phyloP scores from a whole-genome alignment of 345 rosid genomes.

The Hibiscus trionum region DNA sequence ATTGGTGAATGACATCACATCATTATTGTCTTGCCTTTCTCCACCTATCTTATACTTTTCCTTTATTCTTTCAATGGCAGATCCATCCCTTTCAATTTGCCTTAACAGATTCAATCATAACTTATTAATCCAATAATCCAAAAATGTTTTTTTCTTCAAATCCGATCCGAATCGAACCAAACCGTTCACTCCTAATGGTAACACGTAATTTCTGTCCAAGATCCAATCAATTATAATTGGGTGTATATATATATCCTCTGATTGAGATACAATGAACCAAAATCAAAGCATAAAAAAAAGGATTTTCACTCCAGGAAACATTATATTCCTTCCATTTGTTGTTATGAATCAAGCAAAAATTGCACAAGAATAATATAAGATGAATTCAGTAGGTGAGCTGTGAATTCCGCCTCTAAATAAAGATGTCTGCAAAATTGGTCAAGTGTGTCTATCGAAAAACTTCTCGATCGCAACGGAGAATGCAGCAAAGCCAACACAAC shows the following conservation, averaged over 20 bases:
- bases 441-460: constrained; percentile 68
- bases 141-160: too few species aligned
- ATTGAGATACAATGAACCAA: background rate
- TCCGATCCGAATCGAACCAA: too few species aligned
- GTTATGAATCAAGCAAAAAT: background rate
- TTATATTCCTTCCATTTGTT: background rate
- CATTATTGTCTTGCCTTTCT: background rate
- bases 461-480: constrained; percentile 95
- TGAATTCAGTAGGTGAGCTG: background rate
- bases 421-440: constrained; percentile 22
- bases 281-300: background rate
- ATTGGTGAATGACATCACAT: background rate
- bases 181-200: too few species aligned
- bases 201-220: background rate
- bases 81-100: too few species aligned
- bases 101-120: too few species aligned
- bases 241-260: background rate
- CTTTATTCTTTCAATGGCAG: background rate
- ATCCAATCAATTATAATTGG: background rate
- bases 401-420: background rate
- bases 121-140: too few species aligned
- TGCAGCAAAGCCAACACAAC: constrained; percentile 93
- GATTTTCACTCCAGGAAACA: background rate
- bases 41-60: background rate
- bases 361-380: background rate